phyloP scores from a whole-genome alignment of 2,329 filamentous ascomycete species.

The Paecilomyces dactylethromorphus region DNA sequence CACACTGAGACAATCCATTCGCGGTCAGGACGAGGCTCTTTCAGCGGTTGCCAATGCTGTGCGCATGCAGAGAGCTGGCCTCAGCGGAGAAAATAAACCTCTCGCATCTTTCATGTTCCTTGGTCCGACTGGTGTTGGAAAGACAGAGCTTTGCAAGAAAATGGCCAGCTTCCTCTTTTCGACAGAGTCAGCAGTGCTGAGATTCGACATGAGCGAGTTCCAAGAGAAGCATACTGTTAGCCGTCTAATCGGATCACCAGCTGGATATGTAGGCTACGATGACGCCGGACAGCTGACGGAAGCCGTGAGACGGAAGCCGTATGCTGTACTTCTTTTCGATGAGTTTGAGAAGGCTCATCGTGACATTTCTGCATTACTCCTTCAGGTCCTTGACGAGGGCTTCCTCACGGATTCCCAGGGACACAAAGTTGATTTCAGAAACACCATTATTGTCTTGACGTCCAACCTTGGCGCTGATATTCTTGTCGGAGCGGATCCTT shows the following conservation, averaged over 20 bases:
- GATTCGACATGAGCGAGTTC: slow-evolving; percentile 98
- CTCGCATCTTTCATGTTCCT: slow-evolving; percentile 97
- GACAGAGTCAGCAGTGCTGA: slow-evolving; percentile 80
- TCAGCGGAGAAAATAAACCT: slow-evolving; percentile 86
- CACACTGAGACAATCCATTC: slow-evolving; percentile 71
- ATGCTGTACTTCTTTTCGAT: slow-evolving; percentile 89
- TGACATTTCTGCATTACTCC: slow-evolving; percentile 83
- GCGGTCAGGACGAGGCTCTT: slow-evolving; percentile 90
- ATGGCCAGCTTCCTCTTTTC: slow-evolving; percentile 90
- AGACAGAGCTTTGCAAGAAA: slow-evolving; percentile 96
- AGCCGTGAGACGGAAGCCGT: slow-evolving; percentile 88
- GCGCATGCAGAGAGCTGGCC: slow-evolving; percentile 82
- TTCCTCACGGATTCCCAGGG: slow-evolving; percentile 94
- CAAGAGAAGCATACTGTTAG: slow-evolving; percentile 96
- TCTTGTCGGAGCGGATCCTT: slow-evolving; percentile 66
- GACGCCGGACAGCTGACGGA: slow-evolving; percentile 95
- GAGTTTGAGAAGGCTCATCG: slow-evolving; percentile 97
- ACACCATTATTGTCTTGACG: slow-evolving; percentile 93
- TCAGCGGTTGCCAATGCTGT: slow-evolving; percentile 88
- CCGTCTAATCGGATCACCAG: slow-evolving; percentile 83
- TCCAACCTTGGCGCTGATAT: slow-evolving; percentile 93
- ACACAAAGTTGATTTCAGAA: slow-evolving; percentile 93
- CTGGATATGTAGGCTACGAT: slow-evolving; percentile 94
- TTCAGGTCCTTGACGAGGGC: slow-evolving; percentile 93
- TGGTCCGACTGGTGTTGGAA: slow-evolving; percentile 91